Base-by-base conservation (phyloP, 352 stramenopile species). In the Peronospora belbahrii region DNA sequence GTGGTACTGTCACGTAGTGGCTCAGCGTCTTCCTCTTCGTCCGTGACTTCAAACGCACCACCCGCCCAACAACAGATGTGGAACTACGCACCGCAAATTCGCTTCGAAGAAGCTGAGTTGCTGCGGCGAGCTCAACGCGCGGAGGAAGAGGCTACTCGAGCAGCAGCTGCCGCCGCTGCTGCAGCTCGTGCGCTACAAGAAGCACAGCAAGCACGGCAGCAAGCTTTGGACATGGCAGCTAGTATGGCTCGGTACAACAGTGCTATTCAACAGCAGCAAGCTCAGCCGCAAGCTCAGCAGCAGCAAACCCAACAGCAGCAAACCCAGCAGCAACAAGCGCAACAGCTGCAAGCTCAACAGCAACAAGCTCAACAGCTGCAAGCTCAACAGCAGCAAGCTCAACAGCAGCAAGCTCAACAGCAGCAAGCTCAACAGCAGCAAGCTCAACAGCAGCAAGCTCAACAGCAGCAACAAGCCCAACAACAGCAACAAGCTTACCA, bases 211-310 rank as follows among this genome's bases (percentile, higher is more conserved):
- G 82, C 82, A 9, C 75, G 80, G 0, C 71, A 89, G 25, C 74
- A 91, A 68, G 82, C 80, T 9, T 67, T 91, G 59, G 75, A 93
- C 37, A 85, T 91, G 80, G 79, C 80, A 39, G 75, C 76, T 4
- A 83, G 74, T 41, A 67, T 79, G 31, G 76, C 73, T 2, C 69
- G 75, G 15, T 89, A 89, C 58, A 83, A 76, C 38, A 80, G 46
- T 43, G 72, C 64, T 20, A 83, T 88, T 45, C 78, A 90, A 46
- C 74, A 87, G 14, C 35, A 23, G 10, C 35, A 41, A 41, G 35
- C 35, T 28, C 35, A n/a, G n/a, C n/a, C n/a, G n/a, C 66, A 77
- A 48, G 48, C 51, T 8, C 70, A 78, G 15, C 67, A 82, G 35
- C 34, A 74, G 9, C 59, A 73, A 14, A n/a, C n/a, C n/a, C n/a